phyloP scores from a whole-genome alignment of 1,284 basidiomycete genomes.

The Lentinus polychrous region DNA sequence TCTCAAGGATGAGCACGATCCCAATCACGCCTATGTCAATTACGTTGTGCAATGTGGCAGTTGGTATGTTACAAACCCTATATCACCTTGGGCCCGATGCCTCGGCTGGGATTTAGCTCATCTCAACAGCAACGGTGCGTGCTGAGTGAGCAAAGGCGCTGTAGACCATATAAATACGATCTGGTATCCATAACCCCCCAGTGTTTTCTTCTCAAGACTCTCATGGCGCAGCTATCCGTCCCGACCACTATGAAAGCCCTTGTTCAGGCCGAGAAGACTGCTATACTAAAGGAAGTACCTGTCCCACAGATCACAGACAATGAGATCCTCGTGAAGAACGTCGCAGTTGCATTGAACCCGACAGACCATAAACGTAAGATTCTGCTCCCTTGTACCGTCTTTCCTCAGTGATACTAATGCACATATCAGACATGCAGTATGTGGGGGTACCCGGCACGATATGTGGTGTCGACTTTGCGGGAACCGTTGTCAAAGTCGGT shows the following conservation, averaged over 20 bases:
- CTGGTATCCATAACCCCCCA: too few relatives aligned
- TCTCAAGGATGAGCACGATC: too few relatives aligned
- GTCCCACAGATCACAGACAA: slow-evolving; percentile 18
- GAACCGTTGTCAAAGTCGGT: slow-evolving; percentile 18
- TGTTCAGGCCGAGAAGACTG: slow-evolving; percentile 11
- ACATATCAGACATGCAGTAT: slow-evolving; percentile 13
- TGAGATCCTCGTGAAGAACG: slow-evolving; percentile 21
- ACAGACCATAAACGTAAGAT: slow-evolving; percentile 22
- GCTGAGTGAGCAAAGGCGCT: too few relatives aligned
- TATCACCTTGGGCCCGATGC: too few relatives aligned
- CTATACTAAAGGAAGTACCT: slow-evolving; percentile 17
- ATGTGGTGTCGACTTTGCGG: slow-evolving; percentile 20
- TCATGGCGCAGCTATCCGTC: too few relatives aligned
- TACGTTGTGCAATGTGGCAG: too few relatives aligned
- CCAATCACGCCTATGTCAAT: too few relatives aligned
- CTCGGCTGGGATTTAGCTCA: too few relatives aligned
- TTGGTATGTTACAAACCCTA: too few relatives aligned
- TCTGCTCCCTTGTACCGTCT: neutral
- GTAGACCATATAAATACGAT: too few relatives aligned
- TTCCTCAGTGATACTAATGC: neutral
- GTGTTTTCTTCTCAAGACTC: too few relatives aligned
- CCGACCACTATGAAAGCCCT: slow-evolving; percentile 13
- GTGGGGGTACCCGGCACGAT: neutral
- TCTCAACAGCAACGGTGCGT: too few relatives aligned
- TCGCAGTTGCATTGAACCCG: slow-evolving; percentile 22